Percentiles rank a stretch among this genome's conserved stretches.
These are phyloP conservation scores for Chalciporus piperatus DNA, from an alignment of 768 basidiomycete genomes.

Conservation along the genomic window DNA sequence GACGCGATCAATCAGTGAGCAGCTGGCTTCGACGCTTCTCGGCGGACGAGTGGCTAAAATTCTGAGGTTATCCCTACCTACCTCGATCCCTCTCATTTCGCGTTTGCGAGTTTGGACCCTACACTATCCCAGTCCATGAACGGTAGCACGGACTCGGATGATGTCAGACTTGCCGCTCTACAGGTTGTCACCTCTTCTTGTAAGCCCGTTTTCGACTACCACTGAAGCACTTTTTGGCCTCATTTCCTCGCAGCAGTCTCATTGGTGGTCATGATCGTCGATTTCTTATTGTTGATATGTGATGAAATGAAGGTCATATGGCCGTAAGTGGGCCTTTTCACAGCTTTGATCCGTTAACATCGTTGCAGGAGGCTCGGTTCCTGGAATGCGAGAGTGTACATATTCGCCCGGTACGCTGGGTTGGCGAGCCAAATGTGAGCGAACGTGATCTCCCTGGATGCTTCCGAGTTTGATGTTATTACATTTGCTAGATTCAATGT, in stretches of 20 bases:
- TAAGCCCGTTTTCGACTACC: neutral
- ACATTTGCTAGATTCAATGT: conserved; percentile 19
- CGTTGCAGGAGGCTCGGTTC: conserved; percentile 5
- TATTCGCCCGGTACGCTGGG: conserved; percentile 18
- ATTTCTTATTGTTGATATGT: conserved; percentile 9
- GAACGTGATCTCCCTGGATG: neutral
- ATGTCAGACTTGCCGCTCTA: neutral
- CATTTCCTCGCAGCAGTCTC: neutral
- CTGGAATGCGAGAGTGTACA: conserved; percentile 9
- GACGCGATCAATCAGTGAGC: too few relatives aligned
- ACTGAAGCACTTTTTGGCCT: too few relatives aligned
- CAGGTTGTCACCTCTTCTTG: conserved; percentile 1
- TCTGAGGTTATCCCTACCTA: too few relatives aligned
- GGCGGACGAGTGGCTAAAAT: too few relatives aligned
- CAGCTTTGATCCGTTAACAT: neutral
- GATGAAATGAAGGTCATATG: conserved; percentile 16
- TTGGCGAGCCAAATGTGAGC: conserved; percentile 22
- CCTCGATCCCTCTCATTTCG: too few relatives aligned
- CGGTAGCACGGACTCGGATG: too few relatives aligned
- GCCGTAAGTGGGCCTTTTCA: conserved; percentile 9
- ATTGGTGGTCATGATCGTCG: conserved; percentile 9
- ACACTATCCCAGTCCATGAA: too few relatives aligned
- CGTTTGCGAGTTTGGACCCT: too few relatives aligned
- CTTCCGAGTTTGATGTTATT: neutral
- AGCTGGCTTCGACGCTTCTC: too few relatives aligned